A percentile compares a stretch with the other conserved stretches of the same genome.
Conservation (phyloP, 2,329 filamentous ascomycete species). For the Rhynchosporium secalis region DNA sequence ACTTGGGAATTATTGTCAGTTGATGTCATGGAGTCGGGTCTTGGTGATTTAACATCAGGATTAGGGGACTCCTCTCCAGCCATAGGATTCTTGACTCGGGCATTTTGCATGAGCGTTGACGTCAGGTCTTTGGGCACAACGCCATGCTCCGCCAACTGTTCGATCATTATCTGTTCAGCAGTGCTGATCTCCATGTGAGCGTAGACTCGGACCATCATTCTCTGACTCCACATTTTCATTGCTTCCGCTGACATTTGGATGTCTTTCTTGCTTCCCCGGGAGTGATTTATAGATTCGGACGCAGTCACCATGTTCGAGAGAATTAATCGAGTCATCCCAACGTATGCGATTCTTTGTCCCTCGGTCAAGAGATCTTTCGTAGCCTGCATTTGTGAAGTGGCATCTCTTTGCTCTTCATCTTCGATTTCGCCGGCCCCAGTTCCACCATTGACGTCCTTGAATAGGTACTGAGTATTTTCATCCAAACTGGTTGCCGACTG, state of each 20-base stretch:
- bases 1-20: conserved; percentile 40
- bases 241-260: conserved; percentile 70
- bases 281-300: conserved; percentile 57
- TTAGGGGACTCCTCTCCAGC: conserved; percentile 50
- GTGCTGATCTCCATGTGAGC: conserved; percentile 94
- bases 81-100: conserved; percentile 90
- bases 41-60: conserved; percentile 29
- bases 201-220: conserved; percentile 96
- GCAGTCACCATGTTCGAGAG: conserved; percentile 76
- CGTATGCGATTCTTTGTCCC: conserved; percentile 93
- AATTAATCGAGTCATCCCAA: conserved; percentile 81
- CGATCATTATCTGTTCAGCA: conserved; percentile 96
- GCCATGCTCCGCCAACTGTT: conserved; percentile 90
- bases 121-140: conserved; percentile 83
- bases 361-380: conserved; percentile 96
- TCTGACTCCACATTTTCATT: conserved; percentile 94
- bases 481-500: conserved; percentile 95
- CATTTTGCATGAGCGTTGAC: conserved; percentile 84
- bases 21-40: conserved; percentile 29
- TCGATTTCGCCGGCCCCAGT: conserved; percentile 59
- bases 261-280: conserved; percentile 70
- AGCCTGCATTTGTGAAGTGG: conserved; percentile 86
- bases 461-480: conserved; percentile 94
- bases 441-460: conserved; percentile 67
- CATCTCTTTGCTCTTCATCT: conserved; percentile 82